Conservation (phyloP, 176 grass and related monocot genomes). For the Luzula sylvatica region DNA sequence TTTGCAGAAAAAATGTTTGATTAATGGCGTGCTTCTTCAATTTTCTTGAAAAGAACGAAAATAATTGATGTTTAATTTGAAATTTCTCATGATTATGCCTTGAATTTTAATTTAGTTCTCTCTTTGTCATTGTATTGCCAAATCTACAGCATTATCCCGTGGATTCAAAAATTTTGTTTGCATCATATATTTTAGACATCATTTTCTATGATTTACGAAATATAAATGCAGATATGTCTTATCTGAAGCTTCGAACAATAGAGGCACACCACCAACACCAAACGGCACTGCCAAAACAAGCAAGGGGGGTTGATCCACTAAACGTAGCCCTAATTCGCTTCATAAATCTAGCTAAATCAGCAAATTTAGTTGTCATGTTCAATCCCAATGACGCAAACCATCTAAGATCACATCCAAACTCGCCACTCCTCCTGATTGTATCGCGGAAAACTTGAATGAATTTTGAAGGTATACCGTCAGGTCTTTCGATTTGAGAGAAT, state of each 20-base stretch:
- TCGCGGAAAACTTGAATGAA: too few relatives aligned
- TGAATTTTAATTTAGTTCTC: background rate
- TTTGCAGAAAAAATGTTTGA: background rate
- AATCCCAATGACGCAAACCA: conserved; percentile 27
- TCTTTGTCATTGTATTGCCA: background rate
- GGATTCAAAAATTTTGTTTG: too few relatives aligned
- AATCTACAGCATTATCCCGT: too few relatives aligned
- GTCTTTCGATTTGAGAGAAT: too few relatives aligned
- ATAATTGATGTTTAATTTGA: too few relatives aligned
- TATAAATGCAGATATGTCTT: conserved; percentile 40
- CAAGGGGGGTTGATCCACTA: conserved; percentile 23
- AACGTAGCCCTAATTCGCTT: conserved; percentile 20
- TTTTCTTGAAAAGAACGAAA: too few relatives aligned
- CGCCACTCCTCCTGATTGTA: conserved; percentile 15
- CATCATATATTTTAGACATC: too few relatives aligned
- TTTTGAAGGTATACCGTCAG: too few relatives aligned
- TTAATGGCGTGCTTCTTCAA: too few relatives aligned
- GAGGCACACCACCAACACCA: conserved; percentile 48
- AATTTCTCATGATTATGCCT: background rate
- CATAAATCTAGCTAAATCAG: conserved; percentile 21
- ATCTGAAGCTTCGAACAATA: conserved; percentile 44
- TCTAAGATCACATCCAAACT: conserved; percentile 32
- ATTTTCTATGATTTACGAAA: background rate
- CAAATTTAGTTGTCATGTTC: conserved; percentile 15
- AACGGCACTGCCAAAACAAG: conserved; percentile 27